Evolutionary conservation across 139 green algal species (phyloP).

Genomic region (Choricystis sp.): DNA sequence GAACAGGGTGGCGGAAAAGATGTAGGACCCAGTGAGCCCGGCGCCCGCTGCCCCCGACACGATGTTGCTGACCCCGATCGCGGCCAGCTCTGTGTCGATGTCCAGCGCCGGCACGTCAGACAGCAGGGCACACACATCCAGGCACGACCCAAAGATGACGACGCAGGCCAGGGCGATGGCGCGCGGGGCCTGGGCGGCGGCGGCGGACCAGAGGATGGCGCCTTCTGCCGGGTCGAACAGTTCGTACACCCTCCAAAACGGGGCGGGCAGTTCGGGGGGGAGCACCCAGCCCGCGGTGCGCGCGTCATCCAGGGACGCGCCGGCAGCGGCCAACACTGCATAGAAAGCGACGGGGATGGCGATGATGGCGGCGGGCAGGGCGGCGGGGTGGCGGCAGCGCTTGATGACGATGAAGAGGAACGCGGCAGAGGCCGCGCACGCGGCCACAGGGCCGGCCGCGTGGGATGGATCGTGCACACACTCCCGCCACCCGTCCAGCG

Average conservation of each 20-base stretch:
- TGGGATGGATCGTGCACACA: too few relatives aligned
- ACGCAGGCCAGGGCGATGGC: conserved; percentile 49
- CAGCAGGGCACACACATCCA: conserved; percentile 56
- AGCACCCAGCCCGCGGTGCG: conserved; percentile 38
- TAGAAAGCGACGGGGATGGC: conserved; percentile 20
- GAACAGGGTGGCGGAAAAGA: conserved; percentile 55
- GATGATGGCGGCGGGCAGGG: conserved; percentile 37
- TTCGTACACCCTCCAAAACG: conserved; percentile 40
- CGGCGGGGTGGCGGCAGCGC: conserved; percentile 19
- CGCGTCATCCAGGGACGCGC: conserved; percentile 26
- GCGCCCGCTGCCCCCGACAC: conserved; percentile 32
- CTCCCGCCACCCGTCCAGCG: too few relatives aligned
- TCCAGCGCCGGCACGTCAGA: conserved; percentile 3
- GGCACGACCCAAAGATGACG: conserved; percentile 57
- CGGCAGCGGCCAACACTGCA: conserved; percentile 10
- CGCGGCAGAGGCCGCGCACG: not conserved
- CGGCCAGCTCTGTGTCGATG: conserved; percentile 50
- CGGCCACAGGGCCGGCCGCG: not conserved
- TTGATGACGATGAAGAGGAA: not conserved
- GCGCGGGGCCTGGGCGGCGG: conserved; percentile 17
- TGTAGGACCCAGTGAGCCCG: conserved; percentile 65
- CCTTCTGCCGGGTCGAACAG: conserved; percentile 17
- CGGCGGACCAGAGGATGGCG: conserved; percentile 29
- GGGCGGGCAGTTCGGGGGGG: conserved; percentile 8
- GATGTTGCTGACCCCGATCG: conserved; percentile 48